Base-by-base conservation (phyloP, 2,329 filamentous ascomycete species). In the Fusarium begoniae region DNA sequence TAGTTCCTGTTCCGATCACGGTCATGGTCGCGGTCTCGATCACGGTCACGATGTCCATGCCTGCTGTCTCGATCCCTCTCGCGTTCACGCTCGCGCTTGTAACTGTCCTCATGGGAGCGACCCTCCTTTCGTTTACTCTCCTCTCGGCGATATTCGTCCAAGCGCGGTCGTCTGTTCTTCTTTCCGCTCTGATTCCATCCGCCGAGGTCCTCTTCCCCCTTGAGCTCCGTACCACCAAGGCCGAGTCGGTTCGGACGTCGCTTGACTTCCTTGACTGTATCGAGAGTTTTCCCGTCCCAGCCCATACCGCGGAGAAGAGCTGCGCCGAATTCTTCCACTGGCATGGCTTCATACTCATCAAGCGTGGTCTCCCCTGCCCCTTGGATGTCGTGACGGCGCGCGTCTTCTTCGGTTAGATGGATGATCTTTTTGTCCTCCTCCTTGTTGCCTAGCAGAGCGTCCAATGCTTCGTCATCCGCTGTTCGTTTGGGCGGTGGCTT, bases 241-340 rank as follows among this genome's bases (percentile, higher is more conserved):
- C 96, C 96, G 15, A 98, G 86, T 63, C 97, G 88, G 66, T 94
- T 94, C 22, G 94, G 92, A 56, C 95, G 90, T 58, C 91, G 88
- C 79, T 93, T 92, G 71, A 90, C 91, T 41, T 91, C 86, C 74
- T 93, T 93, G 11, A 84, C 81, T 51, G 85, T 82, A 5, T 86
- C 87, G 53, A 86, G 83, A 70, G 87, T 85, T 62, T 90, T 89
- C 82, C 84, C 92, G 85, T 98, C 95, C 95, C 96, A 98, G 14
- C 96, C 96, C 93, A 98, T 98, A 15, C 95, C 95, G 38, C 95
- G 91, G 41, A 99, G 87, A 73, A 98, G 87, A 1, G 95, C 95
- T 24, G 95, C 93, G 13, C 96, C 96, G 75, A 98, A 99, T 77
- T 98, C 95, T 76, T 98, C 96, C 22, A 98, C 94, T 0, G 96